phyloP scores from a whole-genome alignment of 1,139 yeast genomes.

The Hyphopichia wangnamkhiaoensis region DNA sequence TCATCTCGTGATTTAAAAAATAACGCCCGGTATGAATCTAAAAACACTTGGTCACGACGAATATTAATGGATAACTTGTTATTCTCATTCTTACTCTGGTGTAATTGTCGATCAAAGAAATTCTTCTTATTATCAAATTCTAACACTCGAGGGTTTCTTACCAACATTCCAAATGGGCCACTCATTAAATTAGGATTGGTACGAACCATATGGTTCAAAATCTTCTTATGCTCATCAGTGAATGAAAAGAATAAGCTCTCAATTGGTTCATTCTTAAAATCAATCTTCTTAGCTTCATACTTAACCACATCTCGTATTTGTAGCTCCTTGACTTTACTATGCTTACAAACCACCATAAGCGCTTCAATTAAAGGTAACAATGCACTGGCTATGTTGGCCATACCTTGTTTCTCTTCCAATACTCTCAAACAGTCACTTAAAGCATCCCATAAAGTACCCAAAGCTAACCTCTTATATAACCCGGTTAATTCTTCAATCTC shows the following conservation, averaged over 20 bases:
- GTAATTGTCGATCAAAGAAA: slow-evolving; percentile 76
- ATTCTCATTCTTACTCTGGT: slow-evolving; percentile 44
- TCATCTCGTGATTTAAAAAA: slow-evolving; percentile 81
- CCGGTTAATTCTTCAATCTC: slow-evolving; percentile 54
- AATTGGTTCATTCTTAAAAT: slow-evolving; percentile 73
- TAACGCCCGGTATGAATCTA: slow-evolving; percentile 84
- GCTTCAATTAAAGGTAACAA: slow-evolving; percentile 87
- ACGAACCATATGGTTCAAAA: slow-evolving; percentile 89
- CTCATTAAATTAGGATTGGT: slow-evolving; percentile 92
- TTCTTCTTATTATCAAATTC: slow-evolving; percentile 94
- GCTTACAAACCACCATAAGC: slow-evolving; percentile 92
- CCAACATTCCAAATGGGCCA: slow-evolving; percentile 92
- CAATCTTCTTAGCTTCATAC: slow-evolving; percentile 60
- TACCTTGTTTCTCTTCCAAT: slow-evolving; percentile 50
- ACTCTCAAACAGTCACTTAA: slow-evolving; percentile 73
- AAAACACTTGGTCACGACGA: slow-evolving; percentile 86
- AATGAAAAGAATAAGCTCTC: slow-evolving; percentile 82
- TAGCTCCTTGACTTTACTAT: slow-evolving; percentile 69
- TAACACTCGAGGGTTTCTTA: slow-evolving; percentile 82
- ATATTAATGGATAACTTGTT: slow-evolving; percentile 63
- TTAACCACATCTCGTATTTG: slow-evolving; percentile 60
- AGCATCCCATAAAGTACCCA: slow-evolving; percentile 86
- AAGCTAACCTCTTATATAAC: slow-evolving; percentile 64
- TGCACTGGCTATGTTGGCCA: slow-evolving; percentile 74
- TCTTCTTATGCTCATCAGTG: slow-evolving; percentile 87